Evolutionary conservation across 1,284 basidiomycete species (phyloP), one percentile per base, ranked within the genome.

Genomic region (Porodaedalea pini): DNA sequence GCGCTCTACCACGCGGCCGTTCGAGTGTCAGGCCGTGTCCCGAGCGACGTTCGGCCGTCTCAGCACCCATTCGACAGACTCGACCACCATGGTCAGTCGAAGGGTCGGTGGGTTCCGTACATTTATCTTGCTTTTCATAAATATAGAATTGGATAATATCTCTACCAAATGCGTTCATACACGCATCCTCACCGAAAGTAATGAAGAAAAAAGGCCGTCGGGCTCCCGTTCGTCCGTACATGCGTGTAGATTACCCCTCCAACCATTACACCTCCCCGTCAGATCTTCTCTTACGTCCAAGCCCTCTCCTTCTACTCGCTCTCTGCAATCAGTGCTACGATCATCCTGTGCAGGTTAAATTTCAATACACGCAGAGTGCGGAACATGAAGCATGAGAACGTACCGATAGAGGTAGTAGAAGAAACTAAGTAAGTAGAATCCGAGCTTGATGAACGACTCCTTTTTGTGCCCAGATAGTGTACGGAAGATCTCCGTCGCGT

Each of bases 401-500:
- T 66, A 93, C 91, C 92, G 82, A 75, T 97, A 98, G 66, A 97
- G 86, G 70, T 96, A 97, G 77, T 95, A 97, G 82, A 96, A 96
- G 82, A 96, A 96, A 49, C 88, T 93, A 61, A 96, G 78, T 57
- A 96, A 83, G 73, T 95, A 97, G 74, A 96, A 95, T 19, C 92
- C 94, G 60, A 98, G 88, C 77, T 97, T 98, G 74, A 96, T 82
- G 70, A 99, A 98, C 67, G 88, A 88, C 76, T 97, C 95, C 71
- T 95, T 98, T 78, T 99, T 99, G 75, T 98, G 97, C 40, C 81
- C 85, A 15, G 89, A 85, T 47, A 99, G 75, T 61, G 96, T 96
- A 64, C 97, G 83, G 82, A 99, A 99, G 67, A 99, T 99, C 74
- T 99, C 97, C 31, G 97, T 99, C 54, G 96, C 96, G 72, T 99